phyloP scores from a whole-genome alignment of 805 yeast species.

The Komagataella kurtzmanii region DNA sequence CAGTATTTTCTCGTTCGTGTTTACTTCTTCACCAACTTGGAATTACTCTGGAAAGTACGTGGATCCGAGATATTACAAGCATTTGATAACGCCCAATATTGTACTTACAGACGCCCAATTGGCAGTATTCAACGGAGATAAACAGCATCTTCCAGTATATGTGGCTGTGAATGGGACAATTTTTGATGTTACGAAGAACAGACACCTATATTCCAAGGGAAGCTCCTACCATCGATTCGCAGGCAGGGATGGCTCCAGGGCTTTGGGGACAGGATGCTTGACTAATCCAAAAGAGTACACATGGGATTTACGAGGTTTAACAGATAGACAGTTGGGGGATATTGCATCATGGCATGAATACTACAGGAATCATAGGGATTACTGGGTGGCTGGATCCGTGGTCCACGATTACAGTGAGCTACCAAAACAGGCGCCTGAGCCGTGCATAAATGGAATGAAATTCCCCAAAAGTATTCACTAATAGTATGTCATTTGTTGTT shows the following conservation, averaged over 20 bases:
- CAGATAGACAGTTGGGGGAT: slow-evolving; percentile 15
- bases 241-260: slow-evolving; percentile 59
- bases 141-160: slow-evolving; percentile 35
- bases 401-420: slow-evolving; percentile 21
- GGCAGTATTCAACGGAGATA: slow-evolving; percentile 35
- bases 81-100: slow-evolving; percentile 11
- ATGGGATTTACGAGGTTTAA: slow-evolving; percentile 52
- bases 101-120: slow-evolving; percentile 32
- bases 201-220: slow-evolving; percentile 40
- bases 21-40: slow-evolving; percentile 49
- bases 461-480: slow-evolving; percentile 3
- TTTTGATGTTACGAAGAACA: slow-evolving; percentile 44
- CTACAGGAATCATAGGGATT: slow-evolving; percentile 28
- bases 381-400: slow-evolving; percentile 55
- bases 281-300: slow-evolving; percentile 39
- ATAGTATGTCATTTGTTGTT: not conserved
- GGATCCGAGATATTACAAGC: slow-evolving; percentile 25
- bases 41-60: slow-evolving; percentile 40
- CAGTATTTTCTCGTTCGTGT: slow-evolving; percentile 37
- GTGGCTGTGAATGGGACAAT: slow-evolving; percentile 48
- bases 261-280: slow-evolving; percentile 62
- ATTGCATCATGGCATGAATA: slow-evolving; percentile 40
- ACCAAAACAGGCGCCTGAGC: slow-evolving; percentile 35
- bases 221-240: slow-evolving; percentile 44
- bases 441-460: slow-evolving; percentile 20